Evolutionary conservation across 106 monocot species (phyloP).

Genomic region (Posidonia australis): DNA sequence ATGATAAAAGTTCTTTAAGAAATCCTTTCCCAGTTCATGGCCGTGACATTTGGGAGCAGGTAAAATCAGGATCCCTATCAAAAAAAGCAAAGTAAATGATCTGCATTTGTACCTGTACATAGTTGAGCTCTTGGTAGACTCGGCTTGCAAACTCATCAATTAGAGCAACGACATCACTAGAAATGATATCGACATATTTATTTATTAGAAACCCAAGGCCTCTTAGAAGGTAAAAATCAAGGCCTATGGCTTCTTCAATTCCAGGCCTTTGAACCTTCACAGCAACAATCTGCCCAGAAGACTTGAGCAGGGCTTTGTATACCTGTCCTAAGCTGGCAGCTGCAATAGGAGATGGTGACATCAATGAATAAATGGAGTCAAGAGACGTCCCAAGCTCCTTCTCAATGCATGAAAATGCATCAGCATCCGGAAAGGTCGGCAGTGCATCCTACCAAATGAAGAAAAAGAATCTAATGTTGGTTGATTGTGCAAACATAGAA

Average conservation of each 20-base stretch:
- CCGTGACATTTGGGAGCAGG: not conserved
- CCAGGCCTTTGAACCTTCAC: conserved; percentile 91
- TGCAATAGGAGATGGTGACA: conserved; percentile 91
- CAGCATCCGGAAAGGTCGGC: conserved; percentile 79
- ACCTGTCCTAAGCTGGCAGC: conserved; percentile 99
- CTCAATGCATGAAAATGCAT: conserved; percentile 94
- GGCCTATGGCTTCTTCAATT: conserved; percentile 88
- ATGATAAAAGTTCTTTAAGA: not conserved
- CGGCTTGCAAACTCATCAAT: conserved; percentile 96
- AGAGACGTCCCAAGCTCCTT: conserved; percentile 68
- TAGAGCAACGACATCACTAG: conserved; percentile 91
- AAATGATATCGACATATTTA: conserved; percentile 77
- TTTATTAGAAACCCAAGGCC: conserved; percentile 85
- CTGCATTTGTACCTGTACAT: conserved; percentile 64
- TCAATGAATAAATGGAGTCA: conserved; percentile 74
- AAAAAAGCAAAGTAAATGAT: not conserved
- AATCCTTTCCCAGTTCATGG: no score
- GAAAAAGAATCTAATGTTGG: not conserved
- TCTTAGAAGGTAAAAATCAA: conserved; percentile 84
- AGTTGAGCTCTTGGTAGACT: conserved; percentile 98
- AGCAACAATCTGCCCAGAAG: conserved; percentile 73
- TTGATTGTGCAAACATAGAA: not conserved
- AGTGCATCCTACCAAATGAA: conserved; percentile 65
- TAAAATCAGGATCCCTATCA: not conserved
- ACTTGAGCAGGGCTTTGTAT: conserved; percentile 80